Evolutionary conservation across 2,329 filamentous ascomycete genomes (phyloP).

Genomic region (Aspergillus sp.): DNA sequence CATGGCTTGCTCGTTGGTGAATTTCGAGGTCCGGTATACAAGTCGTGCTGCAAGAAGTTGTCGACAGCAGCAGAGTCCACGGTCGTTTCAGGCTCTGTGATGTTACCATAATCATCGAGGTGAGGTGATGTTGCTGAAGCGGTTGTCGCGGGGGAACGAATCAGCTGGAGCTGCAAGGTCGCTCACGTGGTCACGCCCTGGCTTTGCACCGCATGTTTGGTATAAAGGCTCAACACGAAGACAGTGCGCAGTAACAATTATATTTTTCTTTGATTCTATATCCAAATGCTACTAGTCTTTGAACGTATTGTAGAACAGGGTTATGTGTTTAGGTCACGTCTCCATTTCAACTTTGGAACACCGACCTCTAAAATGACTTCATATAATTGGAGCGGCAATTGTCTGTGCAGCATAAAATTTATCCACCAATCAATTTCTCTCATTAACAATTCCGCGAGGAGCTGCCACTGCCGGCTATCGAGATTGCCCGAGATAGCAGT

Average conservation of each 20-base stretch:
- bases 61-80: not conserved
- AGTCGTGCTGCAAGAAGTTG: not conserved
- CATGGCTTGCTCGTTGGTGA: constrained; percentile 19
- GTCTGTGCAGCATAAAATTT: not conserved
- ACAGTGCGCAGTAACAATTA: not conserved
- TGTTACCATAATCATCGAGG: constrained; percentile 4
- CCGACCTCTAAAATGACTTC: not conserved
- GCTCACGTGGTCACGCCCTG: constrained; percentile 1
- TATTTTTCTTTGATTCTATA: not conserved
- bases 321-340: too few relatives aligned
- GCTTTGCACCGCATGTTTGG: not conserved
- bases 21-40: not conserved
- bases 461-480: constrained; percentile 23
- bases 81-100: not conserved
- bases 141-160: not conserved
- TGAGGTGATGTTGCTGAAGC: not conserved
- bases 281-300: too few relatives aligned
- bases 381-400: not conserved
- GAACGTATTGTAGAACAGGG: too few relatives aligned
- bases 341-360: not conserved
- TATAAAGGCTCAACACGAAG: not conserved
- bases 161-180: not conserved
- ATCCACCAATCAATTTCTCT: constrained; percentile 24
- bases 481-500: constrained; percentile 20
- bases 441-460: not conserved